phyloP scores from a whole-genome alignment of 2,329 filamentous ascomycete species.

The Sclerotinia minor region DNA sequence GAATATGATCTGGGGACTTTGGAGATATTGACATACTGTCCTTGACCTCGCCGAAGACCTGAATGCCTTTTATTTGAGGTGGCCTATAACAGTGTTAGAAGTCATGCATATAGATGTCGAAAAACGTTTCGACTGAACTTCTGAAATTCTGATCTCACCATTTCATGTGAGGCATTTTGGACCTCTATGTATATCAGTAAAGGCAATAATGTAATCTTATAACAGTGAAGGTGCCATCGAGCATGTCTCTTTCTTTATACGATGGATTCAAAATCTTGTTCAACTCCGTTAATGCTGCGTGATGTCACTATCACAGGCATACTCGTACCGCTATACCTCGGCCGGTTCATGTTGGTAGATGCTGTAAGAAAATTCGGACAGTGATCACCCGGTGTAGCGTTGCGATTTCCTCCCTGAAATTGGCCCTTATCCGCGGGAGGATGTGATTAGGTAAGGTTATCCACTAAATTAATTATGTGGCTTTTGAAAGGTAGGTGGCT shows the following conservation, averaged over 20 bases:
- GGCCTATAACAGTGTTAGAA: not conserved
- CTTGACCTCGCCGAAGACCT: slow-evolving; percentile 9
- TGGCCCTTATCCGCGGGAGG: not conserved
- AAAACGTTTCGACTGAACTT: not conserved
- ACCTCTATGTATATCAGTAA: not conserved
- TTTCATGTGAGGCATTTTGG: slow-evolving; percentile 18
- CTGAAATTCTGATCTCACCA: not conserved
- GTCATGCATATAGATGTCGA: too few species aligned
- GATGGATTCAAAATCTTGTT: not conserved
- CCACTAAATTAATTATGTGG: not conserved
- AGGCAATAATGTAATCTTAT: not conserved
- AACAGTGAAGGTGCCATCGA: not conserved
- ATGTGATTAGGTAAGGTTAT: too few species aligned
- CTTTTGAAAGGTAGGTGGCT: not conserved
- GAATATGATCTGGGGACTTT: not conserved
- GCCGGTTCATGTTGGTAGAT: not conserved
- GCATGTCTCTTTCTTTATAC: not conserved
- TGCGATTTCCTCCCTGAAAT: not conserved
- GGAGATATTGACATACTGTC: not conserved
- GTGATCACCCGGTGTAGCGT: not conserved
- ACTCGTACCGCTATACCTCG: not conserved
- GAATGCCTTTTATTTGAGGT: slow-evolving; percentile 4
- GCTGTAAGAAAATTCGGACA: too few species aligned
- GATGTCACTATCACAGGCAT: slow-evolving; percentile 8
- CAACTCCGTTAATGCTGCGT: not conserved